phyloP scores from a whole-genome alignment of 1,284 basidiomycete species.

The Abortiporus biennis region DNA sequence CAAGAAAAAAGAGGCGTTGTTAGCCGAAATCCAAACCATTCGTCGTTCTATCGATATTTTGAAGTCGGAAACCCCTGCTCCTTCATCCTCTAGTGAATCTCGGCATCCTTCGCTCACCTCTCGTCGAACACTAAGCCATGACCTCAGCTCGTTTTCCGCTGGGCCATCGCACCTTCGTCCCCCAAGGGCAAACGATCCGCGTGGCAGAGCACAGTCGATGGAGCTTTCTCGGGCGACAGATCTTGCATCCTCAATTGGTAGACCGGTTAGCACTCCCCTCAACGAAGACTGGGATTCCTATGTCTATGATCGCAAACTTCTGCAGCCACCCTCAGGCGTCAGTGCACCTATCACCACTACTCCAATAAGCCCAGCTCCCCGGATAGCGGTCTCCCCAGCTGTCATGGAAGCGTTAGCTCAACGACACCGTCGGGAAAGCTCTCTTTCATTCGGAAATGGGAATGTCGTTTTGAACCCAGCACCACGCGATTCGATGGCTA shows the following conservation, averaged over 20 bases:
- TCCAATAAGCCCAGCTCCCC: conserved; percentile 34
- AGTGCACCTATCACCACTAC: conserved; percentile 66
- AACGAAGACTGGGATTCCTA: conserved; percentile 75
- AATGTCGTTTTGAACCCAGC: conserved; percentile 1
- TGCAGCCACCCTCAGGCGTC: conserved; percentile 76
- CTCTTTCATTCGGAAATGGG: conserved; percentile 34
- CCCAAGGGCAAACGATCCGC: conserved; percentile 59
- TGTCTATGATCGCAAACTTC: conserved; percentile 70
- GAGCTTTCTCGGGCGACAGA: conserved; percentile 43
- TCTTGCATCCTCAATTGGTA: conserved; percentile 47
- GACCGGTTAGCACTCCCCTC: conserved; percentile 67
- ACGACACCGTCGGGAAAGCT: conserved; percentile 62
- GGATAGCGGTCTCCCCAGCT: conserved; percentile 56
- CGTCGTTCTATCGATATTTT: conserved; percentile 71
- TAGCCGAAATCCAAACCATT: conserved; percentile 73
- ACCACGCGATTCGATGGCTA: not conserved
- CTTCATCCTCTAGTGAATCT: conserved; percentile 49
- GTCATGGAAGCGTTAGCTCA: conserved; percentile 66
- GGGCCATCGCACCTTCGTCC: conserved; percentile 55
- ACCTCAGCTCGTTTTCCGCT: conserved; percentile 43
- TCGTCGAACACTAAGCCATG: conserved; percentile 60
- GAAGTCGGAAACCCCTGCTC: conserved; percentile 57
- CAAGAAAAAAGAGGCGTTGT: conserved; percentile 60
- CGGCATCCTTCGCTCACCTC: conserved; percentile 64
- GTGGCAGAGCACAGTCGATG: conserved; percentile 63